Evolutionary conservation across 2,329 filamentous ascomycete species (phyloP).

Genomic region (Gnomoniopsis smithogilvyi): DNA sequence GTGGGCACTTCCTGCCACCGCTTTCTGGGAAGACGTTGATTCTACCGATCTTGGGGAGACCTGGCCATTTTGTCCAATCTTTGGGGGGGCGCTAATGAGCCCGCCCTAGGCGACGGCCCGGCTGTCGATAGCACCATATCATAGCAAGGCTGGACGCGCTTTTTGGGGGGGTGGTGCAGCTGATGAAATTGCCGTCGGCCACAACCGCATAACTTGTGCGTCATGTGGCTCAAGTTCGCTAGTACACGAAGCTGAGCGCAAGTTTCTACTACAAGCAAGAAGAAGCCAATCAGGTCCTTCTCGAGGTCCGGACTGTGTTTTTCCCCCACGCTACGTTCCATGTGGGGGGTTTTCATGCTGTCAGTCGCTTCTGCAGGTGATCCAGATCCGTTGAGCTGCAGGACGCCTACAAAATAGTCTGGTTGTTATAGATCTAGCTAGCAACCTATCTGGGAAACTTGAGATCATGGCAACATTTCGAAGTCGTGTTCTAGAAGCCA

Average conservation of each 20-base stretch:
- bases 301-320: background rate
- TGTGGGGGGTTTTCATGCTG: slow-evolving; percentile 8
- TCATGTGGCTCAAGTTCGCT: background rate
- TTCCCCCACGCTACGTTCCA: background rate
- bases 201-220: background rate
- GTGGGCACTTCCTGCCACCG: too few relatives aligned
- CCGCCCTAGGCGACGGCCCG: too few relatives aligned
- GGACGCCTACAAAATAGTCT: background rate
- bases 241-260: background rate
- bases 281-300: background rate
- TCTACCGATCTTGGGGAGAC: too few relatives aligned
- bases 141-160: too few relatives aligned
- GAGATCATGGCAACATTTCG: background rate
- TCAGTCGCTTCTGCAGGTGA: slow-evolving; percentile 1
- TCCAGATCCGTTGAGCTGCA: background rate
- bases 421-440: background rate
- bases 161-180: too few relatives aligned
- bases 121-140: too few relatives aligned
- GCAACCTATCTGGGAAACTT: background rate
- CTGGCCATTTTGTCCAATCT: too few relatives aligned
- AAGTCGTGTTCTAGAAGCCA: too few relatives aligned
- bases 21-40: too few relatives aligned
- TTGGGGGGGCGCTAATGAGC: too few relatives aligned
- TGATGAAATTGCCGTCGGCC: background rate
- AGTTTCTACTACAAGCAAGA: background rate